Conservation (phyloP, 2,329 filamentous ascomycete genomes). For the Colletotrichum siamense region DNA sequence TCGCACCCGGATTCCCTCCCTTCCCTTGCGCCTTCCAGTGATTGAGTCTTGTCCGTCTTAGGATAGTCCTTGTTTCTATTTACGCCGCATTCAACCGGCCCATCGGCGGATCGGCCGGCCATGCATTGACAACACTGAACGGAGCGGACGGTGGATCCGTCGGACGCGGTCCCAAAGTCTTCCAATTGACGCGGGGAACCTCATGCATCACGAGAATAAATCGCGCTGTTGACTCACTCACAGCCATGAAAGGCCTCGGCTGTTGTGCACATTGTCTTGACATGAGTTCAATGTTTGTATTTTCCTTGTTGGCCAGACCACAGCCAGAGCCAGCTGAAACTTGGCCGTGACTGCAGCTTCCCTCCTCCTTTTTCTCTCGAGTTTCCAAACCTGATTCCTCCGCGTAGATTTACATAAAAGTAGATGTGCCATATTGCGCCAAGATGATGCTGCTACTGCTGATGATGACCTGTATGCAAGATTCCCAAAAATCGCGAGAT, state of each 20-base stretch:
- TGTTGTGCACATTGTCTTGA: not conserved
- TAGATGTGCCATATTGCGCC: conserved; percentile 2
- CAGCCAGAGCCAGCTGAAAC: not conserved
- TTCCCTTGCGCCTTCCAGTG: not conserved
- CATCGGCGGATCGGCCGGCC: not conserved
- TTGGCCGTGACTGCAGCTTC: not conserved
- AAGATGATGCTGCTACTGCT: not conserved
- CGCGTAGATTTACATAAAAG: not conserved
- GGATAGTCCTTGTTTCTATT: not conserved
- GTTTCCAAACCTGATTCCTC: not conserved
- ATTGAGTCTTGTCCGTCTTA: not conserved
- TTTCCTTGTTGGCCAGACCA: not conserved
- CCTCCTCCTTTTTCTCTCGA: not conserved
- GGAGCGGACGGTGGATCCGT: not conserved
- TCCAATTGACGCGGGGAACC: not conserved
- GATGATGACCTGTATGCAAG: not conserved
- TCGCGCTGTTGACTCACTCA: not conserved
- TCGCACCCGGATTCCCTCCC: not conserved
- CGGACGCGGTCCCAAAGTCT: not conserved
- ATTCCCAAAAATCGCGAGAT: not conserved
- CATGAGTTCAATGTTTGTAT: not conserved
- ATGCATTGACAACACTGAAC: not conserved
- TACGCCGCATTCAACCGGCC: not conserved
- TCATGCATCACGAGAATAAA: not conserved
- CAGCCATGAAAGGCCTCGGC: not conserved